Conservation (phyloP, 2,329 filamentous ascomycete species). For the Microsporum ferrugineum region DNA sequence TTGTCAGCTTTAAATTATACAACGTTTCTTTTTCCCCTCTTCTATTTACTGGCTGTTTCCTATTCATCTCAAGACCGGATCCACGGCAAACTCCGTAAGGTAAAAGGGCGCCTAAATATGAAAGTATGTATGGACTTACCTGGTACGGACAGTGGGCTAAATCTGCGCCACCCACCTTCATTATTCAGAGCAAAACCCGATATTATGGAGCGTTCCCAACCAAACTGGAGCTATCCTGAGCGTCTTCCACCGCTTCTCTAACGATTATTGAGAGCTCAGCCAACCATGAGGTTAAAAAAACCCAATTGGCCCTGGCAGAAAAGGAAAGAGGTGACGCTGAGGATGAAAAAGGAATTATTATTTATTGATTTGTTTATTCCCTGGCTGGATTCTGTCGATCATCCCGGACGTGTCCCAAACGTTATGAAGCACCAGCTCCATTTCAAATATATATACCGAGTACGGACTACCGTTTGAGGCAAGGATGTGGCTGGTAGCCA, state of each 20-base stretch:
- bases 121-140: background rate
- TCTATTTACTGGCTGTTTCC: background rate
- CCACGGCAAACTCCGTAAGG: background rate
- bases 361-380: conserved; percentile 3
- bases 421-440: background rate
- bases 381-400: conserved; percentile 1
- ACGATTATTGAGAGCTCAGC: background rate
- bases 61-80: background rate
- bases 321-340: background rate
- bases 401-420: conserved; percentile 5
- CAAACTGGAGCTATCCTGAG: background rate
- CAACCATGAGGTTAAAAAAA: background rate
- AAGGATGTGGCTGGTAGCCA: background rate
- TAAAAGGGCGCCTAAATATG: background rate
- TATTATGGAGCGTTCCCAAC: background rate
- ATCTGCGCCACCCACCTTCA: background rate
- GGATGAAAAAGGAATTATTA: background rate
- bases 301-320: background rate
- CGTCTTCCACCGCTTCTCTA: background rate
- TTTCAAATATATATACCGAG: background rate
- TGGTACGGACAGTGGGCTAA: background rate
- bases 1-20: background rate
- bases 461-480: background rate
- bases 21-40: background rate
- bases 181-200: conserved; percentile 3